phyloP scores from a whole-genome alignment of 169 alveolate species.

The Besnoitia besnoiti region DNA sequence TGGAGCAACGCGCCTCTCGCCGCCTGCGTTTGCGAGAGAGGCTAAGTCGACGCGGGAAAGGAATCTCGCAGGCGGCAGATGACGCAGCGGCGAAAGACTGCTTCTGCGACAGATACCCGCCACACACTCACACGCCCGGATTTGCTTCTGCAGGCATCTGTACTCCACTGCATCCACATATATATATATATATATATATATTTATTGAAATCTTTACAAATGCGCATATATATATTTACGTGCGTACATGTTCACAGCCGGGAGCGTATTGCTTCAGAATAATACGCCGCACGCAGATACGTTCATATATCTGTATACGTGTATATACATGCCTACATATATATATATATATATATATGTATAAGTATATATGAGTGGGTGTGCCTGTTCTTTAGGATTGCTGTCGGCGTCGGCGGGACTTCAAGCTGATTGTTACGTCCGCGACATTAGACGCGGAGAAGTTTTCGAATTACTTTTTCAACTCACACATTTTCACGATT shows the following conservation, averaged over 20 bases:
- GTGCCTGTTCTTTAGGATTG: slow-evolving; percentile 81
- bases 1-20: no score
- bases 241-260: neutral
- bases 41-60: neutral
- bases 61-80: slow-evolving; percentile 49
- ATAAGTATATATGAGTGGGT: neutral
- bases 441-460: slow-evolving; percentile 98
- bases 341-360: neutral
- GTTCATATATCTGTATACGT: neutral
- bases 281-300: no score
- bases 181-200: neutral
- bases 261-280: no score
- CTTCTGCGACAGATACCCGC: slow-evolving; percentile 61
- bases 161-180: neutral
- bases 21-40: no score
- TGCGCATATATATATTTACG: neutral
- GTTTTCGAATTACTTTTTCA: slow-evolving; percentile 95
- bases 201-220: no score
- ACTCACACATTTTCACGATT: slow-evolving; percentile 96
- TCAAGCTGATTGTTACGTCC: slow-evolving; percentile 98
- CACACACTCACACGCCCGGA: neutral
- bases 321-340: neutral
- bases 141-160: neutral
- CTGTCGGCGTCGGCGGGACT: slow-evolving; percentile 90
- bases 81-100: slow-evolving; percentile 45